These are phyloP conservation scores for Ceratobasidium sp. DNA, from an alignment of 1,284 basidiomycete species.

Conservation along the genomic window DNA sequence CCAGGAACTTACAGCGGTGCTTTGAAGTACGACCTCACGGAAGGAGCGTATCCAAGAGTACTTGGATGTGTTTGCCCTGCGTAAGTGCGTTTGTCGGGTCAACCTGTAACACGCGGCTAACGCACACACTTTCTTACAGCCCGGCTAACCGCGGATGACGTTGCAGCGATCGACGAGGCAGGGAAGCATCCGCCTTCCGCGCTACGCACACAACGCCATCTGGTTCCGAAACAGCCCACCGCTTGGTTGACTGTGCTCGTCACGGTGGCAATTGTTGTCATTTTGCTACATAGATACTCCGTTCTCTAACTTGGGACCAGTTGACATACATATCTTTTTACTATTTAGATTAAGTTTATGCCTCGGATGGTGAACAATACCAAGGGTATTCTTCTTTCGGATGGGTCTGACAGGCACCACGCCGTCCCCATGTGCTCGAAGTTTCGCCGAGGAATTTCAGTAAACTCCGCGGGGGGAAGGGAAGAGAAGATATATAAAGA, in stretches of 20 bases:
- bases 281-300: no score
- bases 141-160: slow-evolving; percentile 33
- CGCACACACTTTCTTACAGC: slow-evolving; percentile 8
- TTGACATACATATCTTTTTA: no score
- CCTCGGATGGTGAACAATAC: neutral
- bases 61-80: slow-evolving; percentile 71
- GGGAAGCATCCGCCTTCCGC: slow-evolving; percentile 14
- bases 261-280: neutral
- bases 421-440: no score
- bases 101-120: no score
- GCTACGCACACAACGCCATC: neutral
- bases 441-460: no score
- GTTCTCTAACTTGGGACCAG: no score
- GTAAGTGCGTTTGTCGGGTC: slow-evolving; percentile 54
- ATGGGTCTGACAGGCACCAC: no score
- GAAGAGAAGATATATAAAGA: no score
- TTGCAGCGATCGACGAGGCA: slow-evolving; percentile 47
- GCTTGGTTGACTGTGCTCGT: neutral
- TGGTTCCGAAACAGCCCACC: neutral
- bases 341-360: no score
- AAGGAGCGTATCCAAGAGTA: slow-evolving; percentile 76
- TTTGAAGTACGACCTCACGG: slow-evolving; percentile 72
- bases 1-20: neutral
- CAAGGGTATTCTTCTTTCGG: no score
- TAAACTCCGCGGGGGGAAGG: no score